Evolutionary conservation across 495 filamentous ascomycete genomes (phyloP).

Genomic region (Talaromyces liani): DNA sequence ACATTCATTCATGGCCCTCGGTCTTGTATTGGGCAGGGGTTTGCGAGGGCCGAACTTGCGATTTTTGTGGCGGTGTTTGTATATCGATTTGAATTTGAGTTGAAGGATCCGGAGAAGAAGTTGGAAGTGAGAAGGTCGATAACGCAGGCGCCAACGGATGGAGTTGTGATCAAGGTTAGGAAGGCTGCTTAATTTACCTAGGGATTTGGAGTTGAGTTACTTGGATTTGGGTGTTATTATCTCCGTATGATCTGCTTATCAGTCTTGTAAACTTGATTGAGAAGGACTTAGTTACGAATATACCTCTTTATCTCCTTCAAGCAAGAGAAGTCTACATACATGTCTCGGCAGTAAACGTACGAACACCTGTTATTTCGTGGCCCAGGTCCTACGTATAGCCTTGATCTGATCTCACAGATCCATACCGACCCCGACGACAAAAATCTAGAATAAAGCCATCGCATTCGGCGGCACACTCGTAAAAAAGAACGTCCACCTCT

Average conservation of each 20-base stretch:
- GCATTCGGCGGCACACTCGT: background rate
- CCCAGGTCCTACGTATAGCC: too few species aligned
- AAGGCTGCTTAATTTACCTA: conserved; percentile 14
- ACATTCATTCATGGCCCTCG: conserved; percentile 80
- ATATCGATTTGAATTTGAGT: conserved; percentile 59
- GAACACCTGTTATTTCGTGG: background rate
- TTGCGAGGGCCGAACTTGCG: conserved; percentile 79
- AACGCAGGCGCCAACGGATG: conserved; percentile 57
- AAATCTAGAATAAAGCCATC: background rate
- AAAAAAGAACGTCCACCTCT: background rate
- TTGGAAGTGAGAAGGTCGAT: conserved; percentile 51
- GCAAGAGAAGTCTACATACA: too few species aligned
- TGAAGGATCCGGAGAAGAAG: conserved; percentile 51
- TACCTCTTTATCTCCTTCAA: too few species aligned
- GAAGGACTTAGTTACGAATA: too few species aligned
- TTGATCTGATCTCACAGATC: background rate
- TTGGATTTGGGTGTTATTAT: too few species aligned
- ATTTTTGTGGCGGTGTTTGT: conserved; percentile 70
- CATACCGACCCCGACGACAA: background rate
- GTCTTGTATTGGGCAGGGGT: conserved; percentile 72
- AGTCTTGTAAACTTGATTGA: too few species aligned
- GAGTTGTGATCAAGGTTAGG: conserved; percentile 49
- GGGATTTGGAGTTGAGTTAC: too few species aligned
- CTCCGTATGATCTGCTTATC: too few species aligned
- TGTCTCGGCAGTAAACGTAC: background rate